phyloP scores from a whole-genome alignment of 139 green algal species.

The Closterium sp. region DNA sequence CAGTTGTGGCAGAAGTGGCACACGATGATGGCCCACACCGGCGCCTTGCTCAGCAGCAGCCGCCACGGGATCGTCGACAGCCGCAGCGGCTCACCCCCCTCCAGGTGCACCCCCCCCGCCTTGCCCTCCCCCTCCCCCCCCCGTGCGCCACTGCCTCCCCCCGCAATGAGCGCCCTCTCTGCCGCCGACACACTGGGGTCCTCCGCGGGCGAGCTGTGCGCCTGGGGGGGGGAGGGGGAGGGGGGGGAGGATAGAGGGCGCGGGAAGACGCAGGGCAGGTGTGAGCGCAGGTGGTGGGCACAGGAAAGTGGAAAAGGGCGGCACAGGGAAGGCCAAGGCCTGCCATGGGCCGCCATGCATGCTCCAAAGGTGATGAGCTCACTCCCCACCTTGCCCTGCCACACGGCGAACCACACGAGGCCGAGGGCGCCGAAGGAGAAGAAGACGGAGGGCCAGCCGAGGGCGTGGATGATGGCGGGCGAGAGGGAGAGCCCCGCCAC shows the following conservation, averaged over 20 bases:
- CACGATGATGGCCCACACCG: conserved; percentile 95
- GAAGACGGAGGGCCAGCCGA: conserved; percentile 91
- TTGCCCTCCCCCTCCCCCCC: neutral
- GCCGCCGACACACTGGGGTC: conserved; percentile 58
- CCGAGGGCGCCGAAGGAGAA: conserved; percentile 87
- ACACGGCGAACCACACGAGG: conserved; percentile 72
- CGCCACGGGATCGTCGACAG: conserved; percentile 78
- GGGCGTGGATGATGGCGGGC: conserved; percentile 50
- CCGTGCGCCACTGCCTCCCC: neutral
- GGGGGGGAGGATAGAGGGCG: neutral
- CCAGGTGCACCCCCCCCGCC: neutral
- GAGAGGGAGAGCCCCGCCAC: conserved; percentile 45
- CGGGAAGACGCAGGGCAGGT: too few species aligned
- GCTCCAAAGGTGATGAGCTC: too few species aligned
- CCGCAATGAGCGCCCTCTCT: conserved; percentile 5
- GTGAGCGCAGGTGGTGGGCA: neutral
- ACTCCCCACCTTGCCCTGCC: conserved; percentile 52
- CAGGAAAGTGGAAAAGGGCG: too few species aligned
- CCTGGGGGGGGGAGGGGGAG: conserved; percentile 10
- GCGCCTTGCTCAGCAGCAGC: conserved; percentile 76
- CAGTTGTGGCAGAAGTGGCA: conserved; percentile 99
- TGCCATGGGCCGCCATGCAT: too few species aligned
- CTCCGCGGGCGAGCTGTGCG: conserved; percentile 62
- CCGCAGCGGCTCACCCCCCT: neutral
- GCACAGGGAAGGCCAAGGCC: neutral